A percentile compares a stretch with the other conserved stretches of the same genome.
Evolutionary conservation across 208 protist species (phyloP).

Genomic region (Plasmodiophora brassicae): DNA sequence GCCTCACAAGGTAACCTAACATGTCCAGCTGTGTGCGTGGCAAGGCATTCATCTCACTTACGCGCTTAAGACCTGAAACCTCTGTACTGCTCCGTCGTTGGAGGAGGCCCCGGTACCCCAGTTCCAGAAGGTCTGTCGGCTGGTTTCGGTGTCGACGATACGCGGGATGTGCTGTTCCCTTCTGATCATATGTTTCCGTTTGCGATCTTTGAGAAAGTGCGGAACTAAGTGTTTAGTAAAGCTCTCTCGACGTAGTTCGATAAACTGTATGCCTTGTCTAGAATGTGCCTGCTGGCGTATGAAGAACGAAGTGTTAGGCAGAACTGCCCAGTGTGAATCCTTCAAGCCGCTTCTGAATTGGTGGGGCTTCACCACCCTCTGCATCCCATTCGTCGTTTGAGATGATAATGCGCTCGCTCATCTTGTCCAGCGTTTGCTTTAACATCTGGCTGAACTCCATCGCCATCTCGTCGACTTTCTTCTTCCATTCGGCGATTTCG

Average conservation of each 20-base stretch:
- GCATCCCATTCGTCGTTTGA: background rate
- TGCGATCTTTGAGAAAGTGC: background rate
- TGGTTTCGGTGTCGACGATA: background rate
- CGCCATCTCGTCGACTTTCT: slow-evolving; percentile 76
- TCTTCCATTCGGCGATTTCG: slow-evolving; percentile 68
- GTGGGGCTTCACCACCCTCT: background rate
- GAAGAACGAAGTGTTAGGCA: no score
- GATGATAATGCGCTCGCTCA: background rate
- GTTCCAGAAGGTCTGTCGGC: background rate
- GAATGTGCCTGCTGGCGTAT: no score
- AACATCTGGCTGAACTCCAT: slow-evolving; percentile 76
- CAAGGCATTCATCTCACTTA: background rate
- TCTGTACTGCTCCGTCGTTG: background rate
- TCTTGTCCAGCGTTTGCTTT: slow-evolving; percentile 40
- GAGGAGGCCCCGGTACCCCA: background rate
- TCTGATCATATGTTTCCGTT: background rate
- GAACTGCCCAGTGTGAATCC: background rate
- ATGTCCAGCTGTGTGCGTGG: background rate
- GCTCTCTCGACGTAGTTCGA: no score
- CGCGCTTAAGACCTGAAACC: background rate
- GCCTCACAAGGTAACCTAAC: no score
- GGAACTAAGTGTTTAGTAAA: background rate
- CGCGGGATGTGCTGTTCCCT: background rate
- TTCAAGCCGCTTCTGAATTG: background rate
- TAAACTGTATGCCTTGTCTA: no score